Evolutionary conservation across 164 flowering plant genomes (phyloP).

Genomic region (Nelumbo lutea): DNA sequence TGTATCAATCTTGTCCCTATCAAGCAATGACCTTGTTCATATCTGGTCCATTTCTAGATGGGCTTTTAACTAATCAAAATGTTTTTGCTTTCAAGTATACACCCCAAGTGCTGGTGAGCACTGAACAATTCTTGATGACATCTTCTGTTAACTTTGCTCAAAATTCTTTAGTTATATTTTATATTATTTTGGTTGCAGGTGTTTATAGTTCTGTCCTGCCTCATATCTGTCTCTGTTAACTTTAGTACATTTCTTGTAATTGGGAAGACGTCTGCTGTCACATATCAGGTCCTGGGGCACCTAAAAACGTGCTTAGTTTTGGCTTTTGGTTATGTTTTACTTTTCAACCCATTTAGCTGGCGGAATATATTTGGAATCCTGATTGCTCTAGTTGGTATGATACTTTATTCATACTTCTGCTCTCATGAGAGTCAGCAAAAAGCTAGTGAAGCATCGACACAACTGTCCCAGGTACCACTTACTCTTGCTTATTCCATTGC

Average conservation of each 20-base stretch:
- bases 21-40: conserved; percentile 78
- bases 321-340: conserved; percentile 85
- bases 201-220: conserved; percentile 90
- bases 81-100: conserved; percentile 90
- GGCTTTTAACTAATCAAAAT: conserved; percentile 67
- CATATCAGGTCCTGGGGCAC: conserved; percentile 97
- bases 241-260: conserved; percentile 96
- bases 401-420: conserved; percentile 79
- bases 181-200: conserved; percentile 44
- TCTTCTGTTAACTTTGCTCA: not conserved
- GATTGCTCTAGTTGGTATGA: conserved; percentile 86
- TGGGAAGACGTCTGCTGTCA: conserved; percentile 97
- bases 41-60: conserved; percentile 83
- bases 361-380: conserved; percentile 80
- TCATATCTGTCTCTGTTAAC: conserved; percentile 92
- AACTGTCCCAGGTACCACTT: conserved; percentile 58
- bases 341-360: conserved; percentile 89
- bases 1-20: conserved; percentile 91
- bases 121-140: not conserved
- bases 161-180: not conserved
- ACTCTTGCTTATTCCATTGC: not conserved
- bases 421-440: conserved; percentile 66
- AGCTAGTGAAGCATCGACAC: conserved; percentile 50
- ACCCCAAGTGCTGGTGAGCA: conserved; percentile 83
- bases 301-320: conserved; percentile 89